Percentiles rank a stretch among this genome's conserved stretches.
phyloP scores from a whole-genome alignment of 495 filamentous ascomycete species.

The Penicillium steckii region DNA sequence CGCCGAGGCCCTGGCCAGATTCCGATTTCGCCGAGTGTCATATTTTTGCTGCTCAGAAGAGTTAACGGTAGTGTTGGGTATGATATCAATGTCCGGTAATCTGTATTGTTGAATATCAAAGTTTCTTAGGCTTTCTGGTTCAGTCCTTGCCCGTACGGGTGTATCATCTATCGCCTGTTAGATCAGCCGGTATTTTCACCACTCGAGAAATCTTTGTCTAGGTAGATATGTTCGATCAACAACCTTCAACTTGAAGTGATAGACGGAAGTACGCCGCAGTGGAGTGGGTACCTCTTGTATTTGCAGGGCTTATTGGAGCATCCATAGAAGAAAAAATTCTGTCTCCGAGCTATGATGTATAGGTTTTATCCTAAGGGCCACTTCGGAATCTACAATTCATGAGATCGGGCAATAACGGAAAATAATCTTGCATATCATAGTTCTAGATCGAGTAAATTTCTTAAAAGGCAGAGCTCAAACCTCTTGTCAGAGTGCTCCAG shows the following conservation, averaged over 20 bases:
- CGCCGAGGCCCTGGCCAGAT: conserved; percentile 2
- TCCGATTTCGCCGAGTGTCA: conserved; percentile 21
- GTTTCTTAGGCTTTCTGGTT: no score
- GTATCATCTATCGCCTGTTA: background rate
- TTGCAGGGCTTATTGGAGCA: background rate
- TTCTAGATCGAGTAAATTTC: no score
- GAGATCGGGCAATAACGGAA: background rate
- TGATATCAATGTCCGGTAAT: background rate
- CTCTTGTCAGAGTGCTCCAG: no score
- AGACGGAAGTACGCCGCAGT: background rate
- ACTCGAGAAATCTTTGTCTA: background rate
- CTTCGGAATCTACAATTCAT: background rate
- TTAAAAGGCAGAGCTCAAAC: no score
- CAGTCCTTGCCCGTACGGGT: no score
- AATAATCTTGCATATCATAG: no score
- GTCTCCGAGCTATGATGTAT: background rate
- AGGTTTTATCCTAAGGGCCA: background rate
- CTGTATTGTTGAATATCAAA: background rate
- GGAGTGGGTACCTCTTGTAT: no score
- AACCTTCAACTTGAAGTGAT: background rate
- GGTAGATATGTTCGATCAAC: no score
- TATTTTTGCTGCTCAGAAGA: background rate
- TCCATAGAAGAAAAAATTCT: background rate
- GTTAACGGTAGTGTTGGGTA: background rate
- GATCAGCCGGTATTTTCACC: background rate